Evolutionary conservation across 345 rosid genomes (phyloP).

Genomic region (Hevea brasiliensis): DNA sequence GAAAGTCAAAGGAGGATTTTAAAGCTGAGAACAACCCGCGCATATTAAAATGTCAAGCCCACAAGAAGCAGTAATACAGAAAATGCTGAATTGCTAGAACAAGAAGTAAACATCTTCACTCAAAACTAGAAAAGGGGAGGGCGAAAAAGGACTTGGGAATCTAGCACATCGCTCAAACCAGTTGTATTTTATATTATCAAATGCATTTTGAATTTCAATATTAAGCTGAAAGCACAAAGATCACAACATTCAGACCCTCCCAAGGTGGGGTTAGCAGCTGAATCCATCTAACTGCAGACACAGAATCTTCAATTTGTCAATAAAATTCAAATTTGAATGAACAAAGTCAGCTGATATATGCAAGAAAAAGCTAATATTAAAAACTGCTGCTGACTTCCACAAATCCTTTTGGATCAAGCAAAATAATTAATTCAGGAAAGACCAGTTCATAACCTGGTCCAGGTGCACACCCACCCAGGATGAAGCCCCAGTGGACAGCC

Average conservation of each 20-base stretch:
- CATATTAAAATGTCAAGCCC: conserved; percentile 11
- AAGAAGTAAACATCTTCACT: background rate
- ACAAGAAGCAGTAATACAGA: background rate
- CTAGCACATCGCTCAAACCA: background rate
- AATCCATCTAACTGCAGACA: background rate
- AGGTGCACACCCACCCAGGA: background rate
- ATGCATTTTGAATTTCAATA: background rate
- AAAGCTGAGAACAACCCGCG: conserved; percentile 18
- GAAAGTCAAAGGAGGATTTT: conserved; percentile 27
- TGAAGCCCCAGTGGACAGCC: background rate
- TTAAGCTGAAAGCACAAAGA: background rate
- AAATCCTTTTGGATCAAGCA: background rate
- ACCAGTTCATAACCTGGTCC: background rate
- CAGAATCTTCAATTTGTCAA: background rate
- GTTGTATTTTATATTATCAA: background rate
- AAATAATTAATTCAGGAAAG: background rate
- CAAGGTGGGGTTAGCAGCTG: background rate
- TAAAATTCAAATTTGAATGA: background rate
- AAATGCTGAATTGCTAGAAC: conserved; percentile 8
- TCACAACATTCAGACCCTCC: background rate
- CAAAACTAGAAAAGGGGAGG: background rate
- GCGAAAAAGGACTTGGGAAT: background rate
- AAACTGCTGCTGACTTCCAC: background rate
- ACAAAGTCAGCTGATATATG: background rate
- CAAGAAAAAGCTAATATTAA: conserved; percentile 2